Percentiles rank a stretch among this genome's conserved stretches.
These are phyloP conservation scores for Thalia dealbata DNA, from an alignment of 176 grass and related monocot species.

Conservation along the genomic window DNA sequence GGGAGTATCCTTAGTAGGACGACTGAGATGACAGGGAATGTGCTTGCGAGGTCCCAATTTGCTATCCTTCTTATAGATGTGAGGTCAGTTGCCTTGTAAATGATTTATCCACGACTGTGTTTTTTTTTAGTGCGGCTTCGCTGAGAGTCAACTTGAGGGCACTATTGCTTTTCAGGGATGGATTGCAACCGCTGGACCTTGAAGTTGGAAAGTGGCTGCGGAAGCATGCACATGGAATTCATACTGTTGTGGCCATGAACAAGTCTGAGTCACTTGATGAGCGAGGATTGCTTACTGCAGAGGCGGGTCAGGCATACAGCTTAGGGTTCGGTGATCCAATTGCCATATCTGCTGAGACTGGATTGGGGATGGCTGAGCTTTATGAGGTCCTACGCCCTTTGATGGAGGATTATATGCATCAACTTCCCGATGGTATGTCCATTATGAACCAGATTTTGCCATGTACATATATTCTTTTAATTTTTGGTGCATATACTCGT, in stretches of 20 bases:
- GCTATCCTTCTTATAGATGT: constrained; percentile 97
- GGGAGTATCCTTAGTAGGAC: constrained; percentile 89
- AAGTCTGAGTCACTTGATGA: constrained; percentile 93
- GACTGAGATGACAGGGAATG: constrained; percentile 68
- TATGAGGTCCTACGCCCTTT: constrained; percentile 69
- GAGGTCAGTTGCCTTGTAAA: constrained; percentile 37
- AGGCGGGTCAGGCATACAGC: constrained; percentile 75
- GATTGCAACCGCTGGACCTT: constrained; percentile 76
- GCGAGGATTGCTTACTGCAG: constrained; percentile 51
- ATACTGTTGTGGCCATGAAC: constrained; percentile 74
- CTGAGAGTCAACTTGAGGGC: background rate
- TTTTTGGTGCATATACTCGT: background rate
- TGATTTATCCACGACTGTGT: background rate
- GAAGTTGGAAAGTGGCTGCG: constrained; percentile 84
- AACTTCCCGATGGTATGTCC: constrained; percentile 49
- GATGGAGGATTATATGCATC: constrained; percentile 76
- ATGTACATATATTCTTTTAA: background rate
- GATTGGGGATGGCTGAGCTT: constrained; percentile 90
- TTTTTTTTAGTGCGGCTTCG: background rate
- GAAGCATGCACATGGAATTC: constrained; percentile 66
- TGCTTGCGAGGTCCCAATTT: constrained; percentile 70
- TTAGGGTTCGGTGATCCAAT: constrained; percentile 95
- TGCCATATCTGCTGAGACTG: constrained; percentile 97
- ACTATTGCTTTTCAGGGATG: constrained; percentile 50
- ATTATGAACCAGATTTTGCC: background rate